A percentile compares a stretch with the other conserved stretches of the same genome.
Conservation (phyloP, 2,329 filamentous ascomycete genomes). For the Talaromyces sp. region DNA sequence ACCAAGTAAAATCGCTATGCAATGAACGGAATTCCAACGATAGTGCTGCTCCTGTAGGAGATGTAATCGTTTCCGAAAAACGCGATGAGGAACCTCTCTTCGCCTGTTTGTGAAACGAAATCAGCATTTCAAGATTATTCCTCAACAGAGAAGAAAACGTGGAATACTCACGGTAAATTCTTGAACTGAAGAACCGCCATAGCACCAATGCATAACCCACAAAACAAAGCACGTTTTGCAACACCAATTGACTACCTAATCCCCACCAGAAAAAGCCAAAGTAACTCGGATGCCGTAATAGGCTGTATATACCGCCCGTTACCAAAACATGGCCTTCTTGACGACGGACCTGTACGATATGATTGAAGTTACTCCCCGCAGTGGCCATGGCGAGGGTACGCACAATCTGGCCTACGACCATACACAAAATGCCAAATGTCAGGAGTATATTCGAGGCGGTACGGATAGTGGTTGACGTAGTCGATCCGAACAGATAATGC, state of each 20-base stretch:
- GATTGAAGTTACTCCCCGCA: constrained; percentile 89
- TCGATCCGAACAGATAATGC: constrained; percentile 40
- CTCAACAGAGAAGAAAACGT: neutral
- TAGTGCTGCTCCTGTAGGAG: constrained; percentile 66
- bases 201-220: constrained; percentile 68
- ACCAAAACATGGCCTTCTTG: constrained; percentile 76
- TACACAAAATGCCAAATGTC: constrained; percentile 58
- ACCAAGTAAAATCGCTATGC: constrained; percentile 25
- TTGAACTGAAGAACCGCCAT: constrained; percentile 75
- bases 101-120: constrained; percentile 48
- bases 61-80: constrained; percentile 86
- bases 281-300: constrained; percentile 82
- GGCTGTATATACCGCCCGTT: constrained; percentile 71
- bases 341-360: constrained; percentile 67
- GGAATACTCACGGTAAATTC: constrained; percentile 60
- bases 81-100: constrained; percentile 70
- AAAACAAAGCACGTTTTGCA: constrained; percentile 80
- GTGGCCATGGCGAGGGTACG: constrained; percentile 83
- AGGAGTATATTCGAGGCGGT: constrained; percentile 34
- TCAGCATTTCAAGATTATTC: constrained; percentile 32
- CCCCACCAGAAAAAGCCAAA: constrained; percentile 99
- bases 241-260: constrained; percentile 83
- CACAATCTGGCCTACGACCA: constrained; percentile 67
- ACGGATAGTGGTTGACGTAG: constrained; percentile 37
- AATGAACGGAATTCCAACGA: constrained; percentile 78